Evolutionary conservation across 129 eudicot species (phyloP).

Genomic region (Erigeron canadensis): DNA sequence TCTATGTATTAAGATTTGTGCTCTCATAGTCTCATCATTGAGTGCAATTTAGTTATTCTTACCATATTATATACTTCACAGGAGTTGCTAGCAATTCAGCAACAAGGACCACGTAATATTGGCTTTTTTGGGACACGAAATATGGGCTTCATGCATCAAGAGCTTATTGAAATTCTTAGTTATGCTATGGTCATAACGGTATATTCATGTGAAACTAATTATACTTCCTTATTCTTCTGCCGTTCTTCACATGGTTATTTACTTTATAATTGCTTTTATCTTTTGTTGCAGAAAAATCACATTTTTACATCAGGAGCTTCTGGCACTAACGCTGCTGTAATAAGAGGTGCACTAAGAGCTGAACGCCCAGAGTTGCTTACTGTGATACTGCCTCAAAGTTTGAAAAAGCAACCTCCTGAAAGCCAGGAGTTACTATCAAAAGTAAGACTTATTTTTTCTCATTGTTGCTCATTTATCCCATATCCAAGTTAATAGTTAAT

Average conservation of each 20-base stretch:
- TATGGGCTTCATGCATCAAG: conserved; percentile 99
- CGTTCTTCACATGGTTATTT: neutral
- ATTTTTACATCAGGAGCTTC: conserved; percentile 97
- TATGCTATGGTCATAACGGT: conserved; percentile 98
- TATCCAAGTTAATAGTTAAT: neutral
- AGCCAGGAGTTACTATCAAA: conserved; percentile 94
- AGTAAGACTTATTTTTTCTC: conserved; percentile 41
- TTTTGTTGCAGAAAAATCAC: conserved; percentile 72
- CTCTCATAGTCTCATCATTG: neutral
- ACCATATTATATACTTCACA: conserved; percentile 28
- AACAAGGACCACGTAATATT: conserved; percentile 91
- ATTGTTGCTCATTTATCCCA: neutral
- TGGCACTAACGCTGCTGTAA: conserved; percentile 97
- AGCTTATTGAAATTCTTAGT: conserved; percentile 97
- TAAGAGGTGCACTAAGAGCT: conserved; percentile 97
- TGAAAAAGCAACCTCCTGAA: conserved; percentile 93
- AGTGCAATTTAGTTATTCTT: conserved; percentile 2
- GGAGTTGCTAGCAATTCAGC: conserved; percentile 97
- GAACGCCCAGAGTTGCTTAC: conserved; percentile 92
- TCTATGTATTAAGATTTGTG: neutral
- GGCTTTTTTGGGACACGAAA: conserved; percentile 97
- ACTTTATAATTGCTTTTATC: conserved; percentile 11
- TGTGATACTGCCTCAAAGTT: conserved; percentile 95
- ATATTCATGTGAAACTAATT: conserved; percentile 20
- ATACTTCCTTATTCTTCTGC: conserved; percentile 1